These are phyloP conservation scores for Digitaria exilis DNA, from an alignment of 202 grass and related monocot genomes.

Conservation along the genomic window DNA sequence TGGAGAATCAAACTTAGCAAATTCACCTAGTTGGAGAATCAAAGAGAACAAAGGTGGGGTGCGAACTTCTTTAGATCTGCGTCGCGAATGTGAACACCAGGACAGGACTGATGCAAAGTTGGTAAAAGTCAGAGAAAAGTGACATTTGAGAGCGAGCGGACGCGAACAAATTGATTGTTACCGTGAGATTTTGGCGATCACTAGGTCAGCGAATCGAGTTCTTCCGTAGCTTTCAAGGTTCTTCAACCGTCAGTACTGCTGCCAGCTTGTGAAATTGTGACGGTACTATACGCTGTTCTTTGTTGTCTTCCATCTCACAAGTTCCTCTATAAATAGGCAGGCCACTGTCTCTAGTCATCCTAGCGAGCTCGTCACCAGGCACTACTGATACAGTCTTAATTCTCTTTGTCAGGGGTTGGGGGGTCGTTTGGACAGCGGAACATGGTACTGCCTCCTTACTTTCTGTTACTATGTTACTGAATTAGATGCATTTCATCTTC, in stretches of 20 bases:
- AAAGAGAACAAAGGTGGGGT: neutral
- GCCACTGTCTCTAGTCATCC: neutral
- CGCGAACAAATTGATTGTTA: neutral
- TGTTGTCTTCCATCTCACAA: neutral
- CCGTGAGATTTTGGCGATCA: neutral
- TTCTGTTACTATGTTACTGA: neutral
- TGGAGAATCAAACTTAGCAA: too few relatives aligned
- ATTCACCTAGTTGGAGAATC: constrained; percentile 6
- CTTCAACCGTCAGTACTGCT: constrained; percentile 15
- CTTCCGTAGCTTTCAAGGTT: constrained; percentile 35
- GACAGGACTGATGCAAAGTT: constrained; percentile 30
- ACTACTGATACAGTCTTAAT: neutral
- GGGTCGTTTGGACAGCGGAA: neutral
- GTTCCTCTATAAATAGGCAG: constrained; percentile 35
- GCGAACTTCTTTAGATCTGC: constrained; percentile 20
- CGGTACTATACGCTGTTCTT: neutral
- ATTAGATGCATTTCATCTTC: neutral
- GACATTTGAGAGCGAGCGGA: constrained; percentile 12
- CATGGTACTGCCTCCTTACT: constrained; percentile 39
- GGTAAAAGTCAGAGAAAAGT: neutral
- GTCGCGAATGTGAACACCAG: constrained; percentile 22
- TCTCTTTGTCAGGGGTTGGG: constrained; percentile 14
- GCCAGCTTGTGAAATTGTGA: constrained; percentile 32
- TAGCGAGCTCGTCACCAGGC: constrained; percentile 4
- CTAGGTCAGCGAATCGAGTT: constrained; percentile 45